These are phyloP conservation scores for Panaeolus cyanescens DNA, from an alignment of 768 basidiomycete species.

Conservation along the genomic window DNA sequence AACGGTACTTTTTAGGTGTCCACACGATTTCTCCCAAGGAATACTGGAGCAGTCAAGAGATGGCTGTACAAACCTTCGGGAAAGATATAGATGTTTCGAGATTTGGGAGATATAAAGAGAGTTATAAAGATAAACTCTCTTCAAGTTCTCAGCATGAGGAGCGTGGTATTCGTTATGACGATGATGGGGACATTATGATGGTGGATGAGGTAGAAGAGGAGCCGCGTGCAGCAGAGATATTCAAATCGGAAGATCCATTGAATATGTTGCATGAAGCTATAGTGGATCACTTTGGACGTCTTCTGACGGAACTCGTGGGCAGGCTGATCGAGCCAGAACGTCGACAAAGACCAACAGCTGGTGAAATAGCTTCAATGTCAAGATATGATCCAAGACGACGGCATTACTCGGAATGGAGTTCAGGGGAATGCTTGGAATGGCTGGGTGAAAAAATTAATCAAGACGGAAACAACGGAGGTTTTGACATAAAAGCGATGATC, in stretches of 20 bases:
- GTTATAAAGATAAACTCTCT: constrained; percentile 24
- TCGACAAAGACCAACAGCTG: constrained; percentile 23
- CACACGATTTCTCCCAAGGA: constrained; percentile 37
- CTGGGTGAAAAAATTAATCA: constrained; percentile 24
- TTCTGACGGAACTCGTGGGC: constrained; percentile 59
- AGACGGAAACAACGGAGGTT: constrained; percentile 3
- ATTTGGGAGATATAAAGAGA: constrained; percentile 43
- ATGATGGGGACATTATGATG: constrained; percentile 54
- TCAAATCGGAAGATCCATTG: constrained; percentile 40
- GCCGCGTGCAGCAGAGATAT: not conserved
- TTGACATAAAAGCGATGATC: constrained; percentile 11
- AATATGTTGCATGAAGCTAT: constrained; percentile 70
- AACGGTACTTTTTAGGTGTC: constrained; percentile 27
- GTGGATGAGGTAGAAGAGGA: constrained; percentile 55
- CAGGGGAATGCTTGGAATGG: constrained; percentile 59
- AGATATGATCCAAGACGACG: constrained; percentile 61
- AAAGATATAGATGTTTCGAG: constrained; percentile 28
- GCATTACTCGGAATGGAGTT: constrained; percentile 50
- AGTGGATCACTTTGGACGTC: constrained; percentile 65
- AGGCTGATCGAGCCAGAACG: constrained; percentile 54
- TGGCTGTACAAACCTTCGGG: constrained; percentile 50
- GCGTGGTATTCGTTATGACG: constrained; percentile 10
- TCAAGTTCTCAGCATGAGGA: not conserved
- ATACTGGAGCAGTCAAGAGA: constrained; percentile 52
- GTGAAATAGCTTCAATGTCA: constrained; percentile 43